Evolutionary conservation across 306 rosid genomes (phyloP).

Genomic region (Gastrolobium bilobum): DNA sequence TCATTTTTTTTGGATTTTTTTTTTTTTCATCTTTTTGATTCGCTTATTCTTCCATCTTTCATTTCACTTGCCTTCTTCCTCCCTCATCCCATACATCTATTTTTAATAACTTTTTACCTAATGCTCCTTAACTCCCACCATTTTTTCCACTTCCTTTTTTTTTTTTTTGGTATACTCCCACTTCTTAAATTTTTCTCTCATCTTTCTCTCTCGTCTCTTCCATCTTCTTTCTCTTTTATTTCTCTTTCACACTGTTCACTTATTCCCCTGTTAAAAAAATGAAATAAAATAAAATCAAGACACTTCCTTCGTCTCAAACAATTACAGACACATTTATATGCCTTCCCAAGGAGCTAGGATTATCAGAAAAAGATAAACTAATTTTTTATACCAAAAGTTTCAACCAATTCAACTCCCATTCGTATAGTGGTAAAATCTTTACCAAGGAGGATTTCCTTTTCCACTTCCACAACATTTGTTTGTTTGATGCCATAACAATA

Average conservation of each 20-base stretch:
- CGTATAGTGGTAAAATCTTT: constrained; percentile 37
- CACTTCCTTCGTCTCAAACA: constrained; percentile 60
- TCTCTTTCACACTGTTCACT: constrained; percentile 24
- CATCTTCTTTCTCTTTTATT: no score
- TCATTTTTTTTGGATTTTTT: no score
- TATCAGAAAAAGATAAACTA: constrained; percentile 39
- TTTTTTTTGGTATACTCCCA: no score
- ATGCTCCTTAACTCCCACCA: no score
- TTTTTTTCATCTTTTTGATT: no score
- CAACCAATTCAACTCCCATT: constrained; percentile 46
- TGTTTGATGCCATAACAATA: constrained; percentile 44
- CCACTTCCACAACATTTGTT: constrained; percentile 43
- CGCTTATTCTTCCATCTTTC: no score
- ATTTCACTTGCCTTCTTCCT: no score
- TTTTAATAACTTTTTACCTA: no score
- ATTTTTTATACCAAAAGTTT: constrained; percentile 48
- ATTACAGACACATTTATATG: constrained; percentile 66
- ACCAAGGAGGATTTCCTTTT: constrained; percentile 42
- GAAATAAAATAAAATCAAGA: constrained; percentile 18
- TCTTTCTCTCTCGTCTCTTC: no score
- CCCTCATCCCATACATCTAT: no score
- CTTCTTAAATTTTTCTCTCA: no score
- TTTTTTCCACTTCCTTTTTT: no score
- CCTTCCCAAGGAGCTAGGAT: constrained; percentile 53
- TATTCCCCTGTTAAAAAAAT: constrained; percentile 40